Evolutionary conservation across 768 basidiomycete genomes (phyloP), one percentile per base, ranked within the genome.

Genomic region (Candolleomyces aberdarensis): DNA sequence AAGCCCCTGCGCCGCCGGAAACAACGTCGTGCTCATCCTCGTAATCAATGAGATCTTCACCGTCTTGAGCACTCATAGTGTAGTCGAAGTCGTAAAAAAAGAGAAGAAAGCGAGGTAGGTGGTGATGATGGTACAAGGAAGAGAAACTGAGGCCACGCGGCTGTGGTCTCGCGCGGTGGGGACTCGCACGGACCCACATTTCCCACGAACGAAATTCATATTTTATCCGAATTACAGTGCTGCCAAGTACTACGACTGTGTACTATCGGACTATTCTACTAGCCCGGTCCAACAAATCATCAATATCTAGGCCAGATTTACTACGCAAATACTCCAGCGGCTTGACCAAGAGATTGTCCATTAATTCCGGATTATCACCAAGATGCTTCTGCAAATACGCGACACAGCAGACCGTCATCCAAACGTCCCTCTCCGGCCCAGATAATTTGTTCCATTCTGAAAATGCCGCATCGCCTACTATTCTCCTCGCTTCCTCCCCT

Each of bases 31-130:
- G 85, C 72, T 93, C 92, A 66, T 95, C 93, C 76, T 95, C 93
- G 80, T 94, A 95, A 81, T 95, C 94, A 74, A 95, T 92, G 48
- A 95, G 87, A 70, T 95, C 92, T 72, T 94, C 92, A 74, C 90
- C 90, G 78, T 93, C 92, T 79, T 89, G 85, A 50, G 83, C 84
- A 76, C 85, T 89, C 91, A 92, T 93, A 72, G 46, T 67, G 52
- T 64, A 67, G 48, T 44, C 41, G 58, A 63, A 59, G 44, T 60
- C 62, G 60, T 61, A 63, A 66, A 64, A 63, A 67, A 67, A 63
- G 64, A 64, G 67, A 69, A 70, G 64, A 67, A 65, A 64, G 66
- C 65, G 63, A 53, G 64, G 60, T 54, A 63, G 57, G 61, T 63
- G 62, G 66, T 65, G 62, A 70, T 63, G 65, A 62, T 66, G 59